A percentile compares a stretch with the other conserved stretches of the same genome.
Conservation (phyloP, 2,329 filamentous ascomycete genomes). For the Aspergillus carbonarius region DNA sequence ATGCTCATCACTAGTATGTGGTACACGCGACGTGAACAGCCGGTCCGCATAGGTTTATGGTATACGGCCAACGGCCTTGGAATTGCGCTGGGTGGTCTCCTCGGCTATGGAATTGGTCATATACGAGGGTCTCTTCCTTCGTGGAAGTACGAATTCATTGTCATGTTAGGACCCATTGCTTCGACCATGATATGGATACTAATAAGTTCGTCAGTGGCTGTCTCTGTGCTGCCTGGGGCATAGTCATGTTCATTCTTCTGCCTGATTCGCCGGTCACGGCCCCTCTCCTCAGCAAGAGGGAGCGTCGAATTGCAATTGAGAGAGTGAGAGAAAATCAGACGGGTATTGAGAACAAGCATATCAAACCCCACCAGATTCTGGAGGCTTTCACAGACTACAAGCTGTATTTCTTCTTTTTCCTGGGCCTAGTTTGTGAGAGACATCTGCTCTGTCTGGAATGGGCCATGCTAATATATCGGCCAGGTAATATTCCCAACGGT, state of each 20-base stretch:
- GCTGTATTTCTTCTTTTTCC: slow-evolving; percentile 57
- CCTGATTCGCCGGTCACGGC: slow-evolving; percentile 59
- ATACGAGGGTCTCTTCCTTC: slow-evolving; percentile 57
- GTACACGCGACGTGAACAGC: slow-evolving; percentile 63
- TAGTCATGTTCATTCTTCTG: slow-evolving; percentile 57
- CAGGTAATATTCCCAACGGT: slow-evolving; percentile 54
- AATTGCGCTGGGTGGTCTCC: slow-evolving; percentile 57
- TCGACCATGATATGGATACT: not conserved
- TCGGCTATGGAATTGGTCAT: slow-evolving; percentile 62
- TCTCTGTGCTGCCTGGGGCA: slow-evolving; percentile 60
- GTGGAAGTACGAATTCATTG: slow-evolving; percentile 69
- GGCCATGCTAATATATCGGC: not conserved
- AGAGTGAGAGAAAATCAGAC: slow-evolving; percentile 59
- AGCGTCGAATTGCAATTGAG: slow-evolving; percentile 57
- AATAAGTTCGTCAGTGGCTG: slow-evolving; percentile 36
- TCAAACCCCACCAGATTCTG: slow-evolving; percentile 56
- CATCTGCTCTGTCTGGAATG: not conserved
- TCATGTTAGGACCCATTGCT: slow-evolving; percentile 46
- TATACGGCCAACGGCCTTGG: slow-evolving; percentile 60
- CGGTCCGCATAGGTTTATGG: slow-evolving; percentile 60
- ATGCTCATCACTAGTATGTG: slow-evolving; percentile 67
- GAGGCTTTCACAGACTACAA: slow-evolving; percentile 61
- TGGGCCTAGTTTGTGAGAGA: slow-evolving; percentile 47
- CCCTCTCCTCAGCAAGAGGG: slow-evolving; percentile 50
- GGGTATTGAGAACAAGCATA: slow-evolving; percentile 56